These are phyloP conservation scores for Cordyceps cateniannulata DNA, from an alignment of 2,329 filamentous ascomycete species.

Conservation along the genomic window DNA sequence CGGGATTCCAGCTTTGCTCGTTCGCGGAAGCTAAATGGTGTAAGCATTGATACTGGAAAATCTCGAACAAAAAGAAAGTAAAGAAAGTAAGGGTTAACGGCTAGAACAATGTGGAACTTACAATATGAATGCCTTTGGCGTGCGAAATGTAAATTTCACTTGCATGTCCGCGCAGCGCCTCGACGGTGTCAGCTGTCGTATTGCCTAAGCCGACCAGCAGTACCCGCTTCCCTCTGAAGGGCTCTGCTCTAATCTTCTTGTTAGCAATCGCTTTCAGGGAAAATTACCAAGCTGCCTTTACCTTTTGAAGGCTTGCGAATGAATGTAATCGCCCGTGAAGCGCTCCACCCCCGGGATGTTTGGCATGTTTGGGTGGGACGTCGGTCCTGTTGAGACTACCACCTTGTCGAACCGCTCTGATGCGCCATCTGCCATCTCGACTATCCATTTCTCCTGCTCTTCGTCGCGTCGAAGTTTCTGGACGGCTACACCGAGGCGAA, in stretches of 20 bases:
- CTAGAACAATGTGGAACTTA: background rate
- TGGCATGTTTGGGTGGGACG: constrained; percentile 28
- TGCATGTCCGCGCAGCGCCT: constrained; percentile 27
- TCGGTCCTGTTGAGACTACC: constrained; percentile 29
- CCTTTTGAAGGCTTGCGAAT: constrained; percentile 31
- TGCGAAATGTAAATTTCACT: constrained; percentile 36
- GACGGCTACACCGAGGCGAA: constrained; percentile 22
- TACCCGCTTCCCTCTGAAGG: constrained; percentile 35
- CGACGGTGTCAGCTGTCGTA: constrained; percentile 25
- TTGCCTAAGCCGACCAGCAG: constrained; percentile 37
- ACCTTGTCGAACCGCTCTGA: constrained; percentile 31
- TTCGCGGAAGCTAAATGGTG: constrained; percentile 21
- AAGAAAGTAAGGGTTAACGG: constrained; percentile 13
- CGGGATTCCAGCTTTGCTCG: constrained; percentile 26
- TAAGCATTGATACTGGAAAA: background rate
- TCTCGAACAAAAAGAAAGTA: constrained; percentile 16
- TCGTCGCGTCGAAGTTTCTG: constrained; percentile 17
- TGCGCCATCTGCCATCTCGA: constrained; percentile 20
- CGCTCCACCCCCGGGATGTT: constrained; percentile 27
- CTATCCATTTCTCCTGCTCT: constrained; percentile 19
- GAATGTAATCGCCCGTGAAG: constrained; percentile 33
- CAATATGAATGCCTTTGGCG: constrained; percentile 26
- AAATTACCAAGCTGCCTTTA: constrained; percentile 10
- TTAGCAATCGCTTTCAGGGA: background rate
- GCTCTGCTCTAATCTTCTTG: constrained; percentile 16